A percentile compares a stretch with the other conserved stretches of the same genome.
Evolutionary conservation across 257 asterid species (phyloP).

Genomic region (Lavandula angustifolia): DNA sequence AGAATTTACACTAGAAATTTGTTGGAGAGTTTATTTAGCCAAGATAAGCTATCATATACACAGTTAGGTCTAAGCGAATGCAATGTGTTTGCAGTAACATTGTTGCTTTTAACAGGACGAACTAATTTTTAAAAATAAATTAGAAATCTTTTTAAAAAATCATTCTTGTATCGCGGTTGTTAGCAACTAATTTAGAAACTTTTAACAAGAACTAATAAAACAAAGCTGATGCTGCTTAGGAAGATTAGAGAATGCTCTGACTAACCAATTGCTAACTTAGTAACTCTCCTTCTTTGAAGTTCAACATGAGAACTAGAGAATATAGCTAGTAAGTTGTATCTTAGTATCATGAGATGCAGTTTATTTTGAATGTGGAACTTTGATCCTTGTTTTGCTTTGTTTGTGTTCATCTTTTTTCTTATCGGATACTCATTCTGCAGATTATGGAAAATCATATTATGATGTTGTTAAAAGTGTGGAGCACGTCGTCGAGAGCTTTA

Average conservation of each 20-base stretch:
- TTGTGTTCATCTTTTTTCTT: conserved; percentile 18
- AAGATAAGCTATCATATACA: background rate
- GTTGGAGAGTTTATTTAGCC: background rate
- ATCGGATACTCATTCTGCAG: conserved; percentile 47
- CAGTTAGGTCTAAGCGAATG: background rate
- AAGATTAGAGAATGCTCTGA: conserved; percentile 1
- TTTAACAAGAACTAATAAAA: conserved; percentile 8
- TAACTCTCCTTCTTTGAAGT: conserved; percentile 15
- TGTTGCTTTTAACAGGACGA: conserved; percentile 1
- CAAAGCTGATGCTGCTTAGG: conserved; percentile 14
- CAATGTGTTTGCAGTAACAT: conserved; percentile 1
- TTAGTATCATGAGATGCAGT: conserved; percentile 22
- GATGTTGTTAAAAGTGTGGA: conserved; percentile 78
- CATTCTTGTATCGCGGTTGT: conserved; percentile 2
- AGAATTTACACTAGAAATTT: background rate
- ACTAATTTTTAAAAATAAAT: background rate
- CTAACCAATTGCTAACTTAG: conserved; percentile 7
- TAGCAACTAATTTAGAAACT: conserved; percentile 7
- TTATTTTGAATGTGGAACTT: conserved; percentile 7
- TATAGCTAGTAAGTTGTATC: background rate
- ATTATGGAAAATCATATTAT: conserved; percentile 74
- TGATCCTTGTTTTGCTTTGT: conserved; percentile 26
- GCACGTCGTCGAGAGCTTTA: conserved; percentile 75
- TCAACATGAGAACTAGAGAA: conserved; percentile 18
- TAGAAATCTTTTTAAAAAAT: background rate